A percentile compares a stretch with the other conserved stretches of the same genome.
Evolutionary conservation across 371 early-diverging fungal species (phyloP).

Genomic region (Smittium mucronatum): DNA sequence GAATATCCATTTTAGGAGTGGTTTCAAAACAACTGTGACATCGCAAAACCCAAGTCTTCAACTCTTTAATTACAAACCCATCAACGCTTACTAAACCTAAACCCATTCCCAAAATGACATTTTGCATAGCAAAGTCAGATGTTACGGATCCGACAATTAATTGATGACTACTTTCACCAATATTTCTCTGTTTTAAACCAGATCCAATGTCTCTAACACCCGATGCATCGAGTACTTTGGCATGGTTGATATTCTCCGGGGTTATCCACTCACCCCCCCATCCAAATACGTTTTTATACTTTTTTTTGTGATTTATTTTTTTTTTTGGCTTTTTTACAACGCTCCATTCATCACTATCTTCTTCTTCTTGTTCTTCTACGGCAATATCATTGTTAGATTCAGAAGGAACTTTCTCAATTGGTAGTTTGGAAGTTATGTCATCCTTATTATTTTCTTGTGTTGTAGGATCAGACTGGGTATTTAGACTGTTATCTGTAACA

Average conservation of each 20-base stretch:
- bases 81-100: conserved; percentile 71
- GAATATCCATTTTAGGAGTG: conserved; percentile 71
- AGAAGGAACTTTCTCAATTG: neutral
- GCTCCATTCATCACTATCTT: conserved; percentile 35
- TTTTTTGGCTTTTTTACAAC: conserved; percentile 17
- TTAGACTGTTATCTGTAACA: neutral
- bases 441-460: neutral
- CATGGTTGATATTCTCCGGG: conserved; percentile 64
- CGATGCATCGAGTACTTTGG: conserved; percentile 17
- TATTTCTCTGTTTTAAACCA: conserved; percentile 22
- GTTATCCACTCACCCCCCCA: conserved; percentile 84
- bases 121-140: conserved; percentile 94
- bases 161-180: conserved; percentile 18
- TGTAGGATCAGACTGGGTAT: neutral
- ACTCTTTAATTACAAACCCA: conserved; percentile 58
- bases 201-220: conserved; percentile 31
- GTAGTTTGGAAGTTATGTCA: neutral
- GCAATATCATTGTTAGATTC: neutral
- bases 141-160: conserved; percentile 82
- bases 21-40: conserved; percentile 89
- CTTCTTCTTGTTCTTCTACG: conserved; percentile 14
- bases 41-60: conserved; percentile 81
- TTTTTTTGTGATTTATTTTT: conserved; percentile 22
- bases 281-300: conserved; percentile 11
- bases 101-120: conserved; percentile 86